These are phyloP conservation scores for Candida succiphila DNA, from an alignment of 805 yeast species.

Conservation along the genomic window DNA sequence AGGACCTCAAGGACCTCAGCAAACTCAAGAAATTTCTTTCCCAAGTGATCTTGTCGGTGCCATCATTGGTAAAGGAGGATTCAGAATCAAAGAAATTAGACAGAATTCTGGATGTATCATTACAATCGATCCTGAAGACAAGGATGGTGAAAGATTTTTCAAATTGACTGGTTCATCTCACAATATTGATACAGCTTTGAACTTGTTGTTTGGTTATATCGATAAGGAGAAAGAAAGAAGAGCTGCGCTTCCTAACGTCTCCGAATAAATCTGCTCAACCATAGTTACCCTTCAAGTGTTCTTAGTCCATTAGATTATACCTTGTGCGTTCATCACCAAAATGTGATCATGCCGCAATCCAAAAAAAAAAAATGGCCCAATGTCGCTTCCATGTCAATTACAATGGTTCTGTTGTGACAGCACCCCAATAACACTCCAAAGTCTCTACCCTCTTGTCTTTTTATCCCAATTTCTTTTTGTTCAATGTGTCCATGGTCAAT, in stretches of 20 bases:
- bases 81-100: constrained; percentile 79
- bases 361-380: too few relatives aligned
- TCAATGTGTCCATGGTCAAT: too few relatives aligned
- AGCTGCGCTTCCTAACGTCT: constrained; percentile 8
- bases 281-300: too few relatives aligned
- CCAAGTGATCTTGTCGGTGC: constrained; percentile 85
- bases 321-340: too few relatives aligned
- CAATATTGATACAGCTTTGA: constrained; percentile 50
- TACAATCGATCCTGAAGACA: constrained; percentile 61
- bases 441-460: too few relatives aligned
- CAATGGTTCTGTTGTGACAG: too few relatives aligned
- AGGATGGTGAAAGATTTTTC: constrained; percentile 57
- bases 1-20: constrained; percentile 13
- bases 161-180: constrained; percentile 54
- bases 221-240: constrained; percentile 41
- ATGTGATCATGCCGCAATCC: too few relatives aligned
- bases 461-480: too few relatives aligned
- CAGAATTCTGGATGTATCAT: constrained; percentile 71
- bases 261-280: too few relatives aligned
- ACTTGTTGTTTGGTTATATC: constrained; percentile 42
- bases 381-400: too few relatives aligned
- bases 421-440: too few relatives aligned
- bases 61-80: constrained; percentile 76
- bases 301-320: too few relatives aligned
- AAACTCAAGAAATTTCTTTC: constrained; percentile 34